A percentile compares a stretch with the other conserved stretches of the same genome.
phyloP scores from a whole-genome alignment of 495 filamentous ascomycete genomes.

The Chaetomium cochliodes region DNA sequence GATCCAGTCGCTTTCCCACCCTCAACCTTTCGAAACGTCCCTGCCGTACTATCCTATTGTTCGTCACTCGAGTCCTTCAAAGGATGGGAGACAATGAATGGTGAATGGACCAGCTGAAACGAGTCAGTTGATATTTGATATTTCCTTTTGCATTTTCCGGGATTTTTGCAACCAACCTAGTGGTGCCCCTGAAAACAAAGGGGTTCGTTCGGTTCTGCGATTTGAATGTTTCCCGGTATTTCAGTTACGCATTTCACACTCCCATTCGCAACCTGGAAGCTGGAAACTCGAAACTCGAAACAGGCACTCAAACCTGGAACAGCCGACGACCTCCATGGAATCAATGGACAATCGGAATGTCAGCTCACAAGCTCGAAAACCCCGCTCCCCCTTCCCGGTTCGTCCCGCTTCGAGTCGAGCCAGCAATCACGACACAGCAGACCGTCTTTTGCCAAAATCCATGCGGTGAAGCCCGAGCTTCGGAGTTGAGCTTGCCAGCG shows the following conservation, averaged over 20 bases:
- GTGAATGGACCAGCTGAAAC: neutral
- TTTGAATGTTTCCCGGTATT: neutral
- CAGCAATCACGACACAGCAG: neutral
- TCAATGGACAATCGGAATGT: too few relatives aligned
- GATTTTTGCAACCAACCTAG: neutral
- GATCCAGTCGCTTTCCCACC: conserved; percentile 31
- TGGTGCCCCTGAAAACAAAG: neutral
- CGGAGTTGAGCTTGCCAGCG: neutral
- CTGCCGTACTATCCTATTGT: conserved; percentile 34
- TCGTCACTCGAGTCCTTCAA: conserved; percentile 17
- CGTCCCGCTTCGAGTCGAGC: neutral
- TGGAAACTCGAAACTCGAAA: too few relatives aligned
- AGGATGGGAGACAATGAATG: conserved; percentile 7
- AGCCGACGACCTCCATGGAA: too few relatives aligned
- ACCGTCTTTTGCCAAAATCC: conserved; percentile 1
- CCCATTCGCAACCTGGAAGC: too few relatives aligned
- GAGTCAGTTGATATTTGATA: neutral
- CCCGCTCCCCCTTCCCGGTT: conserved; percentile 6
- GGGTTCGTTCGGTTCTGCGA: neutral
- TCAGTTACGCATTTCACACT: too few relatives aligned
- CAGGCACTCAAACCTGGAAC: too few relatives aligned
- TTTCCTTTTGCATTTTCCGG: neutral
- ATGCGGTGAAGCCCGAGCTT: conserved; percentile 25
- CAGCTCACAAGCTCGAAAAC: neutral
- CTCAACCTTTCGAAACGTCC: conserved; percentile 28